A percentile compares a stretch with the other conserved stretches of the same genome.
Conservation (phyloP, 2,329 filamentous ascomycete species). For the Phaeosphaeria sp. region DNA sequence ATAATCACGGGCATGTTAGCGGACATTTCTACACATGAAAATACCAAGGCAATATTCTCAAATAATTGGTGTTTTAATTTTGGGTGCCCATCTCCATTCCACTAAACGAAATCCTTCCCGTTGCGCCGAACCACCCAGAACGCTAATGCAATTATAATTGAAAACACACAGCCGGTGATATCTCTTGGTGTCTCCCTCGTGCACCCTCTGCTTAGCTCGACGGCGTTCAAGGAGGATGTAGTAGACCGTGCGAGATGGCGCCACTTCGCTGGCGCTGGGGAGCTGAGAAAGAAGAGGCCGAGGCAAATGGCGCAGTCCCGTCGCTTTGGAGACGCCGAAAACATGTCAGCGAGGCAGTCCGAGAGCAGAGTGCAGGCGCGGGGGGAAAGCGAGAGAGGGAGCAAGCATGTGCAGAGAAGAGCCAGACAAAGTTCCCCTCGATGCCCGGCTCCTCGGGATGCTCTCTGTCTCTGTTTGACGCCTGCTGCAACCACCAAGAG, state of each 20-base stretch:
- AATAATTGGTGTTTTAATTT: not conserved
- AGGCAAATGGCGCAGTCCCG: not conserved
- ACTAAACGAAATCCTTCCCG: not conserved
- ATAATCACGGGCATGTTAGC: not conserved
- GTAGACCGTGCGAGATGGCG: not conserved
- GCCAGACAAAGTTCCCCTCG: not conserved
- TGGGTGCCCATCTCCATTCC: not conserved
- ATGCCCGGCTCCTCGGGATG: too few relatives aligned
- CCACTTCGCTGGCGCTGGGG: not conserved
- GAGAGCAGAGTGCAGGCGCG: not conserved
- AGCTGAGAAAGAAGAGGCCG: not conserved
- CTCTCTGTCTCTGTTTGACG: too few relatives aligned
- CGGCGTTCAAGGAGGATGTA: not conserved
- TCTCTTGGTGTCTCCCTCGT: not conserved
- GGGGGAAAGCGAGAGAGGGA: not conserved
- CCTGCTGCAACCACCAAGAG: not conserved
- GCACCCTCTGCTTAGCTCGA: not conserved
- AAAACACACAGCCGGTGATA: not conserved
- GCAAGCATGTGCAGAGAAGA: not conserved
- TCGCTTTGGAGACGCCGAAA: not conserved
- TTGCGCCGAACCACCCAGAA: slow-evolving; percentile 9
- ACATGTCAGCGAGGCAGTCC: not conserved
- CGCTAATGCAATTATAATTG: slow-evolving; percentile 5
- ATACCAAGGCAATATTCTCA: not conserved
- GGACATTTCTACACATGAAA: not conserved